phyloP scores from a whole-genome alignment of 2,329 filamentous ascomycete genomes.

The Lachnellula suecica region DNA sequence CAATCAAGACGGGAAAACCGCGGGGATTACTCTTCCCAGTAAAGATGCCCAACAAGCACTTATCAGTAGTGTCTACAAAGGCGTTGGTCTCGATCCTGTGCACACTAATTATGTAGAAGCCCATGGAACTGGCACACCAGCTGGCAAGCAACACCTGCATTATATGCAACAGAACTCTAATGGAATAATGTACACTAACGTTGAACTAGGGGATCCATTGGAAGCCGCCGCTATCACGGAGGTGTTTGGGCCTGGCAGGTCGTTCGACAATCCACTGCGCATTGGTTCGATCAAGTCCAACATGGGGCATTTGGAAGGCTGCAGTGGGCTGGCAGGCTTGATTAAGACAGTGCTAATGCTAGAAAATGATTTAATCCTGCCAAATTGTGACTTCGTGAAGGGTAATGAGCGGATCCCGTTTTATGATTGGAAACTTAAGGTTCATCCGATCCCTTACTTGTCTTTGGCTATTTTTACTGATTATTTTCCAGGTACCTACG shows the following conservation, averaged over 20 bases:
- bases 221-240: conserved; percentile 1
- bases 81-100: conserved; percentile 1
- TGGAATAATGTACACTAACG: too few species aligned
- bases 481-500: background rate
- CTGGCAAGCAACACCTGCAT: too few species aligned
- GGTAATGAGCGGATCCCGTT: too few species aligned
- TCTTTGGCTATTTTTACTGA: background rate
- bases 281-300: conserved; percentile 36
- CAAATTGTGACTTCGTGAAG: background rate
- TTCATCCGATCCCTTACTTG: too few species aligned
- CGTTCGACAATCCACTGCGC: background rate
- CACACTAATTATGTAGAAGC: conserved; percentile 9
- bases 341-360: conserved; percentile 34
- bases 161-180: too few species aligned
- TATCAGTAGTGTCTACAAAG: conserved; percentile 7
- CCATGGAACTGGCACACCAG: conserved; percentile 15
- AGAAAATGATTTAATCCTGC: background rate
- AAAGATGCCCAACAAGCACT: conserved; percentile 37
- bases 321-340: conserved; percentile 33
- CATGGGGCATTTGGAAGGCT: conserved; percentile 33
- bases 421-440: too few species aligned
- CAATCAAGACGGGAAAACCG: conserved; percentile 59
- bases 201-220: too few species aligned
- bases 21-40: conserved; percentile 54
- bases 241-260: background rate